These are phyloP conservation scores for Ceriops zippeliana DNA, from an alignment of 345 rosid genomes.

Conservation along the genomic window DNA sequence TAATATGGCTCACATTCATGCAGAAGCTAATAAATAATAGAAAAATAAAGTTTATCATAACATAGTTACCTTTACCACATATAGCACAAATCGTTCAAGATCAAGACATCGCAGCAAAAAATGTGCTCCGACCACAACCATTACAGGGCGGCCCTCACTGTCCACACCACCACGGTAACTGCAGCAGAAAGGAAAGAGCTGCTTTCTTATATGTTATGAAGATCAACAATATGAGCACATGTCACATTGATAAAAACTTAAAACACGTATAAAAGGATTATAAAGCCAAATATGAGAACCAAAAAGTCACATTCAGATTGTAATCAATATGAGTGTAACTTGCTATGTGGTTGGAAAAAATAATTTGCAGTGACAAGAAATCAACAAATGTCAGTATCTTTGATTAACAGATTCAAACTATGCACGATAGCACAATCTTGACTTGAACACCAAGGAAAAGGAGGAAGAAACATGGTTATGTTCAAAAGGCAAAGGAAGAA, in stretches of 20 bases:
- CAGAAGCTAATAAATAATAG: too few relatives aligned
- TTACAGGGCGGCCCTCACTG: slow-evolving; percentile 84
- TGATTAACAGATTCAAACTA: too few relatives aligned
- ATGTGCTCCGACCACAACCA: slow-evolving; percentile 99
- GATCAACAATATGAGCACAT: slow-evolving; percentile 9
- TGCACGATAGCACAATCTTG: too few relatives aligned
- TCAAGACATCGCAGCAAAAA: slow-evolving; percentile 92
- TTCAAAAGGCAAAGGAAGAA: not conserved
- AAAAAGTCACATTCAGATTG: too few relatives aligned
- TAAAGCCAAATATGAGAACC: too few relatives aligned
- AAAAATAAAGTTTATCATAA: slow-evolving; percentile 4
- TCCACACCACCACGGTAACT: slow-evolving; percentile 99
- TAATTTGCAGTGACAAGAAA: too few relatives aligned
- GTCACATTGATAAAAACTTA: not conserved
- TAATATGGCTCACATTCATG: too few relatives aligned
- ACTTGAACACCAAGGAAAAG: too few relatives aligned
- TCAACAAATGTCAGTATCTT: too few relatives aligned
- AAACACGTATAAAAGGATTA: too few relatives aligned
- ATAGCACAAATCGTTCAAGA: slow-evolving; percentile 79
- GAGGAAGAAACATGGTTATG: not conserved
- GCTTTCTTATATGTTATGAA: slow-evolving; percentile 10
- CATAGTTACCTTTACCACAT: slow-evolving; percentile 65
- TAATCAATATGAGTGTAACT: too few relatives aligned
- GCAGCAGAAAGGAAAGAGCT: slow-evolving; percentile 23
- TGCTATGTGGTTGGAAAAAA: too few relatives aligned